Percentiles rank a stretch among this genome's conserved stretches.
Evolutionary conservation across 371 early-diverging fungal genomes (phyloP).

Genomic region (Mucor sp.): DNA sequence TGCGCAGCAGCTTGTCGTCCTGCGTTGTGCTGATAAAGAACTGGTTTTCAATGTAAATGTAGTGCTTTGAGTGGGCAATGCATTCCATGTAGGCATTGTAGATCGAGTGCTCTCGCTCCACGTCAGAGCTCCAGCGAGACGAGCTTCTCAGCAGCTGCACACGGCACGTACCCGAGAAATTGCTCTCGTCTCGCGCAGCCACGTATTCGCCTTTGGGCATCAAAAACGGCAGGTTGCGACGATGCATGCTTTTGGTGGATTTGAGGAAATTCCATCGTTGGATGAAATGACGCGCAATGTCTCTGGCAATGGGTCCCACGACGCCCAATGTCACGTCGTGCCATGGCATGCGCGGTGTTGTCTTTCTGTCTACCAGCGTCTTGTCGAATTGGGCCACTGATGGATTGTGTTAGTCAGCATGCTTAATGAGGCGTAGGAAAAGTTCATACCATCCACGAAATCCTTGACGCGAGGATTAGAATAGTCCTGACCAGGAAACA

Average conservation of each 20-base stretch:
- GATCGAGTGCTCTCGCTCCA: slow-evolving; percentile 74
- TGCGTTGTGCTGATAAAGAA: slow-evolving; percentile 73
- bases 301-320: slow-evolving; percentile 79
- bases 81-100: slow-evolving; percentile 81
- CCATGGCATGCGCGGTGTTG: slow-evolving; percentile 92
- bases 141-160: slow-evolving; percentile 74
- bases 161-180: slow-evolving; percentile 66
- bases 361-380: slow-evolving; percentile 60
- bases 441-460: slow-evolving; percentile 68
- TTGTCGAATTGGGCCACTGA: slow-evolving; percentile 56
- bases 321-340: slow-evolving; percentile 88
- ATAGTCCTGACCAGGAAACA: slow-evolving; percentile 89
- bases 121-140: slow-evolving; percentile 70
- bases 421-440: background rate
- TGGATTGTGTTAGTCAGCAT: background rate
- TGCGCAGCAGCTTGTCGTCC: slow-evolving; percentile 47
- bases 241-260: slow-evolving; percentile 64
- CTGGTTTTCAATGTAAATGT: slow-evolving; percentile 96
- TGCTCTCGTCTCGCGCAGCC: slow-evolving; percentile 66
- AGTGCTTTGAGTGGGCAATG: slow-evolving; percentile 81
- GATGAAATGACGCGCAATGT: slow-evolving; percentile 88
- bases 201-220: slow-evolving; percentile 84
- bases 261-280: slow-evolving; percentile 93
- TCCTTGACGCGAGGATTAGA: slow-evolving; percentile 92
- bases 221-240: slow-evolving; percentile 67